Evolutionary conservation across 1,284 basidiomycete genomes (phyloP).

Genomic region (Irpex sp.): DNA sequence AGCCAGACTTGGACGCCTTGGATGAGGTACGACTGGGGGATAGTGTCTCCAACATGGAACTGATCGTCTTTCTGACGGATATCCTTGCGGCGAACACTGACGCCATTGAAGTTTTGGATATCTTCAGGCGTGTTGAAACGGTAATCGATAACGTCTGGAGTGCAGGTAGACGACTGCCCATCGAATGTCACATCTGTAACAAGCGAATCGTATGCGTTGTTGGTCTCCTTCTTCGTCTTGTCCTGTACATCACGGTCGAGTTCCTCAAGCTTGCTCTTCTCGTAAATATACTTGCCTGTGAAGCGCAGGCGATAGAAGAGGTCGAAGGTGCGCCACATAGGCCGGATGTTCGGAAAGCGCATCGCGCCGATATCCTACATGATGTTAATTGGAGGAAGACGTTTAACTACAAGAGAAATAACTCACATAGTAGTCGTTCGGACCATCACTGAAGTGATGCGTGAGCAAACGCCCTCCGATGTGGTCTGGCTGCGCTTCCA

Average conservation of each 20-base stretch:
- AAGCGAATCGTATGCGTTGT: constrained; percentile 3
- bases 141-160: not conserved
- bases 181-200: not conserved
- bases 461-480: constrained; percentile 35
- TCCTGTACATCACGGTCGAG: not conserved
- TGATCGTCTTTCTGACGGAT: not conserved
- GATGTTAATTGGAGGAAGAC: not conserved
- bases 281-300: constrained; percentile 10
- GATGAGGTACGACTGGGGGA: not conserved
- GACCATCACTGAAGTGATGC: constrained; percentile 15
- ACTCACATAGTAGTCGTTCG: constrained; percentile 1
- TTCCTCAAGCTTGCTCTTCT: constrained; percentile 1
- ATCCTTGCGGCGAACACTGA: not conserved
- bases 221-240: not conserved
- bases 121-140: not conserved
- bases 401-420: too few relatives aligned
- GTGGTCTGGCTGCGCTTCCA: constrained; percentile 7
- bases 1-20: not conserved
- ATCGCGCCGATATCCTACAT: too few relatives aligned
- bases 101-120: not conserved
- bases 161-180: not conserved
- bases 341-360: constrained; percentile 28
- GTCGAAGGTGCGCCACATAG: constrained; percentile 28
- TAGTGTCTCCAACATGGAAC: not conserved
- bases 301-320: constrained; percentile 12